phyloP scores from a whole-genome alignment of 2,329 filamentous ascomycete genomes.

The Botryotinia convoluta region DNA sequence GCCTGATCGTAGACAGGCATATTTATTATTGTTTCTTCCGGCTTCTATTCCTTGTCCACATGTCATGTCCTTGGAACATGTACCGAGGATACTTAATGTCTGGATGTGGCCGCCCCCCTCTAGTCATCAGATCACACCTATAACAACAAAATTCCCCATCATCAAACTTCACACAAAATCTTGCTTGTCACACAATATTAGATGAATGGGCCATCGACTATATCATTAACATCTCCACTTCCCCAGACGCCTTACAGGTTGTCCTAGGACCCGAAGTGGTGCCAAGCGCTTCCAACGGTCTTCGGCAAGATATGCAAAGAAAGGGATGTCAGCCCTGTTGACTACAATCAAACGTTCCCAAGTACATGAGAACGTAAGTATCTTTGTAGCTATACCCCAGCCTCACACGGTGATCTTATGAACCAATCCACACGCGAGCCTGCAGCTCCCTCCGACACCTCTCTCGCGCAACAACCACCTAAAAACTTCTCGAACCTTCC shows the following conservation, averaged over 20 bases:
- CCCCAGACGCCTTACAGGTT: conserved; percentile 18
- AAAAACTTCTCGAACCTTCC: conserved; percentile 16
- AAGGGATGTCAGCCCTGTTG: conserved; percentile 34
- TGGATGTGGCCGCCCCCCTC: conserved; percentile 24
- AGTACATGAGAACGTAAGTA: conserved; percentile 36
- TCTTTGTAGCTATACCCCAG: conserved; percentile 35
- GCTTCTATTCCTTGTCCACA: conserved; percentile 31
- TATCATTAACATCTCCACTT: conserved; percentile 21
- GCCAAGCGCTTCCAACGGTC: conserved; percentile 21
- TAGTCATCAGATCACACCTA: conserved; percentile 34
- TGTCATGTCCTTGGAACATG: conserved; percentile 34
- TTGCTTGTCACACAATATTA: conserved; percentile 9
- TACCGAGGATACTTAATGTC: conserved; percentile 33
- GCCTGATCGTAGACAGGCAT: conserved; percentile 38
- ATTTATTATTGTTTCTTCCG: conserved; percentile 22
- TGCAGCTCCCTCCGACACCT: conserved; percentile 23
- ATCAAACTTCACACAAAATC: conserved; percentile 9
- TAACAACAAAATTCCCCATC: conserved; percentile 20
- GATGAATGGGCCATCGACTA: conserved; percentile 14
- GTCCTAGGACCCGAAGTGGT: conserved; percentile 19
- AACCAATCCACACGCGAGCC: conserved; percentile 34
- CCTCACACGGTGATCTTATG: conserved; percentile 29
- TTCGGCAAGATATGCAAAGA: conserved; percentile 33
- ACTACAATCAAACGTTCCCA: conserved; percentile 29
- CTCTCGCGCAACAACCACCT: conserved; percentile 25